phyloP scores from a whole-genome alignment of 345 rosid species.

The Populus euphratica region DNA sequence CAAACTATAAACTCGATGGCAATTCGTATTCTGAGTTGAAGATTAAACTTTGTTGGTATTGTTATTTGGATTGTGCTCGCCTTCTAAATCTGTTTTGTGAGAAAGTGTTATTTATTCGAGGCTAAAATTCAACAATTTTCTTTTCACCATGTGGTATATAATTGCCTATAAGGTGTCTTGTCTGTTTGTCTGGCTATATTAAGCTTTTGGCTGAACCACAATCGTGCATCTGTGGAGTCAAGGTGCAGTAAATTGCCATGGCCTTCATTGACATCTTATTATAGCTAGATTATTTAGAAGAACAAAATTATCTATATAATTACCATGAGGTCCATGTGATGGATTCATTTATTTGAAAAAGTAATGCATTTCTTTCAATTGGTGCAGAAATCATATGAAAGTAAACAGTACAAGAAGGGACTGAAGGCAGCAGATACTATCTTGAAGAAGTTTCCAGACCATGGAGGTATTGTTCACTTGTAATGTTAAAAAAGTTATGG shows the following conservation, averaged over 20 bases:
- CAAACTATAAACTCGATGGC: not conserved
- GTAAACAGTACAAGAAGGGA: conserved; percentile 97
- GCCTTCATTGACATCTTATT: not conserved
- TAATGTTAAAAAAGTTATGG: not conserved
- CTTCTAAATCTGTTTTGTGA: not conserved
- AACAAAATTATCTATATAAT: not conserved
- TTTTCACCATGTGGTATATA: not conserved
- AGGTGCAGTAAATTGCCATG: not conserved
- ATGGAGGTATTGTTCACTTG: conserved; percentile 69
- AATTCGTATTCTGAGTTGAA: not conserved
- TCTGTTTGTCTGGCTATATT: not conserved
- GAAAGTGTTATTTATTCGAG: not conserved
- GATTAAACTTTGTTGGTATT: not conserved
- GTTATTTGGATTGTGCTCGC: not conserved
- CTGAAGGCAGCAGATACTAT: conserved; percentile 98
- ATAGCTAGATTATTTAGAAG: not conserved
- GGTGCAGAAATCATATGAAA: conserved; percentile 96
- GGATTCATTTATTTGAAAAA: not conserved
- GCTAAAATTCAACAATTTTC: not conserved
- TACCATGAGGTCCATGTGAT: not conserved
- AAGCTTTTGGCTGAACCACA: not conserved
- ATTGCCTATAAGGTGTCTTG: not conserved
- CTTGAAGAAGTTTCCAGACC: conserved; percentile 95
- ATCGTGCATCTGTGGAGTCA: not conserved
- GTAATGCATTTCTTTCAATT: not conserved